Percentiles rank a stretch among this genome's conserved stretches.
These are phyloP conservation scores for Vaccinium vitisidaea DNA, from an alignment of 148 eudicot genomes.

Conservation along the genomic window DNA sequence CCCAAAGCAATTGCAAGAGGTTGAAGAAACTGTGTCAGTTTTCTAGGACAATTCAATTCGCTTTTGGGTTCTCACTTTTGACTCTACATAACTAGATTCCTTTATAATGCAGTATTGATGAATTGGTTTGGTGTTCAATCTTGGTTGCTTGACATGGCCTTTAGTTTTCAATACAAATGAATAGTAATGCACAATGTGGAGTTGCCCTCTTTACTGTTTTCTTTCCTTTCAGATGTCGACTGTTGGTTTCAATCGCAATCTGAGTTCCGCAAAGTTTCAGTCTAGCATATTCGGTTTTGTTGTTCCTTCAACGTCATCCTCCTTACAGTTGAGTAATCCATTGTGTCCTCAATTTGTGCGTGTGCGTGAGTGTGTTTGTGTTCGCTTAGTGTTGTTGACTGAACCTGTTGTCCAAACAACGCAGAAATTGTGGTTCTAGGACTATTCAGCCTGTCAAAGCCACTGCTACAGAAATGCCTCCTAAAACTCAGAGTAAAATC, in stretches of 20 bases:
- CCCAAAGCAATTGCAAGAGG: no score
- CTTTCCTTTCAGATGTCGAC: no score
- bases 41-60: no score
- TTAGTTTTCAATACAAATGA: no score
- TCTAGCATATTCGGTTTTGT: constrained; percentile 39
- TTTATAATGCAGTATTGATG: no score
- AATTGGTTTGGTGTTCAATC: no score
- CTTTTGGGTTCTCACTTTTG: no score
- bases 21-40: no score
- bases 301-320: constrained; percentile 38
- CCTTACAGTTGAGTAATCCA: constrained; percentile 52
- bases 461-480: constrained; percentile 67
- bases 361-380: not conserved
- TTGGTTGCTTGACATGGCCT: no score
- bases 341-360: not conserved
- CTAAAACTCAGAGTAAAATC: constrained; percentile 53
- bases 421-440: constrained; percentile 43
- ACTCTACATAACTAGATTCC: no score
- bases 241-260: constrained; percentile 27
- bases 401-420: not conserved
- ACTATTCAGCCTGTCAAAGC: constrained; percentile 64
- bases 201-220: no score
- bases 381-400: not conserved
- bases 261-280: constrained; percentile 45
- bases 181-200: no score